Percentiles rank a stretch among this genome's conserved stretches.
Evolutionary conservation across 768 basidiomycete species (phyloP).

Genomic region (Gloeophyllum trabeum): DNA sequence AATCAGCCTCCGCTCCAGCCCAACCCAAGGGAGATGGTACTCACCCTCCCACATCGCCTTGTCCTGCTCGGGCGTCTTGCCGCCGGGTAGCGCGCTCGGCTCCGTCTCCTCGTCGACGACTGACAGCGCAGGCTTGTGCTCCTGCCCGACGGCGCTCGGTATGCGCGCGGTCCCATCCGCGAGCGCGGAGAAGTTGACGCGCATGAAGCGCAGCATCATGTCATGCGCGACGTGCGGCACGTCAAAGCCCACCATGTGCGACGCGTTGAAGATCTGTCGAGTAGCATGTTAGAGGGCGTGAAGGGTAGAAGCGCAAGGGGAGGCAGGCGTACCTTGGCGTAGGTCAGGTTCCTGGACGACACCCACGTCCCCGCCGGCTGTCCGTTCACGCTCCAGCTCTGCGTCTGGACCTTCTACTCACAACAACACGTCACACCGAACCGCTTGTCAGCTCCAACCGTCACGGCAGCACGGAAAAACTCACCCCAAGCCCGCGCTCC

Average conservation of each 20-base stretch:
- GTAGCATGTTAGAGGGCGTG: background rate
- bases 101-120: constrained; percentile 28
- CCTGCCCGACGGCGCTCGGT: constrained; percentile 68
- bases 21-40: constrained; percentile 9
- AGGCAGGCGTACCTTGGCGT: constrained; percentile 57
- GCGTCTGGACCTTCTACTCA: constrained; percentile 49
- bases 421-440: constrained; percentile 1
- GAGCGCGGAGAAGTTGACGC: constrained; percentile 74
- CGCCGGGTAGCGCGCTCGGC: constrained; percentile 24
- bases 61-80: constrained; percentile 64
- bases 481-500: constrained; percentile 69
- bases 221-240: constrained; percentile 84
- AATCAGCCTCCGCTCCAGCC: background rate
- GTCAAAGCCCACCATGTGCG: constrained; percentile 93
- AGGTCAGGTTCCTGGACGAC: constrained; percentile 80
- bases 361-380: constrained; percentile 87
- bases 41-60: constrained; percentile 88
- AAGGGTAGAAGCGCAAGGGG: background rate
- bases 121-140: constrained; percentile 53
- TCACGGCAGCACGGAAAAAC: constrained; percentile 16
- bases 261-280: constrained; percentile 78
- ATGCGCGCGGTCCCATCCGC: constrained; percentile 73
- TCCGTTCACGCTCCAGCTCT: constrained; percentile 67
- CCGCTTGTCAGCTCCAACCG: too few species aligned
- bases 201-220: constrained; percentile 98